Evolutionary conservation across 23 red algal genomes (phyloP), one percentile per base, ranked within the genome.

Genomic region (Gracilaria domingensis): DNA sequence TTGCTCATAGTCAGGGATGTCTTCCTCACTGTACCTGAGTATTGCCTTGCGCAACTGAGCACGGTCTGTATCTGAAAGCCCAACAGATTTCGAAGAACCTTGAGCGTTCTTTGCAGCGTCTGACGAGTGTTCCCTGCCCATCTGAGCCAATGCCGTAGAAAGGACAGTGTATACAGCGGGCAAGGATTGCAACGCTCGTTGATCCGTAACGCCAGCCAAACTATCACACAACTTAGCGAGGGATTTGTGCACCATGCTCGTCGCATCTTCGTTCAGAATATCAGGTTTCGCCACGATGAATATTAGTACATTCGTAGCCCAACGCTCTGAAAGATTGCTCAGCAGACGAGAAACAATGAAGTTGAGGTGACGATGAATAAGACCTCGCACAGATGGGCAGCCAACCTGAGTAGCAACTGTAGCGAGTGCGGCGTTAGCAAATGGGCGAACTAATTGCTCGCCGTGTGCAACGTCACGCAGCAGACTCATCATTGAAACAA

Each of bases 251-350:
- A 84, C 37, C 44, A 92, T 50, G 37, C 25, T 26, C 8, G 79
- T 92, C 2, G 89, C 89, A 48, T 73, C 35, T 23, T 75, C 42
- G 70, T 65, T 84, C 20, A 92, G 57, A 51, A 25, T 65, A 24
- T 92, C 89, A 35, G 75, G 58, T 37, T 83, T 30, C 34, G 39
- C 89, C 70, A 92, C 75, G 16, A 92, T 67, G 60, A 83, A 83
- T 48, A 36, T 33, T 2, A 92, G 71, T 1, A 84, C 80, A 60
- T 83, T 42, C 0, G 50, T 67, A 60, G 89, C 78, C 89, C 89
- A 92, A 12, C 67, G 32, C 50, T 84, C 80, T 6, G 81, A 38
- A 14, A 92, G 59, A 70, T 76, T 51, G 23, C 13, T 26, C 35
- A 71, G 20, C 40, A 92, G 4, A 25, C 89, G 89, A 25, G 79